Percentiles rank a stretch among this genome's conserved stretches.
phyloP scores from a whole-genome alignment of 2,329 filamentous ascomycete species.

The Lasiodiplodia gonubiensis region DNA sequence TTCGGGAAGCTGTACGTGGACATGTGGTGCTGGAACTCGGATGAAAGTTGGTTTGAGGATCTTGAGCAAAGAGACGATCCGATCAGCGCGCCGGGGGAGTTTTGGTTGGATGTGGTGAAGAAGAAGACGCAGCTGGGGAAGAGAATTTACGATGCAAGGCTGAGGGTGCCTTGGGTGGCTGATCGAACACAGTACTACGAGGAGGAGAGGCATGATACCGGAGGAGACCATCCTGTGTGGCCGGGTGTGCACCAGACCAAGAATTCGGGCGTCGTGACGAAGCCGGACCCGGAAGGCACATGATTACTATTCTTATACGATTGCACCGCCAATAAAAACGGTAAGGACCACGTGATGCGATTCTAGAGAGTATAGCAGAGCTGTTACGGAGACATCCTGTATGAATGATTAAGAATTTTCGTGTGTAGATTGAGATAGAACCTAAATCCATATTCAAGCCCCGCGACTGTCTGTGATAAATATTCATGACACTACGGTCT shows the following conservation, averaged over 20 bases:
- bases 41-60: constrained; percentile 15
- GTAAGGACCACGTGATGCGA: too few species aligned
- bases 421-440: too few species aligned
- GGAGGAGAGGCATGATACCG: background rate
- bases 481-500: too few species aligned
- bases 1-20: constrained; percentile 12
- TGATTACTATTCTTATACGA: background rate
- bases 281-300: background rate
- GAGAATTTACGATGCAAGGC: background rate
- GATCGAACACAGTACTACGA: background rate
- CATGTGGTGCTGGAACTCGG: constrained; percentile 1
- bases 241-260: background rate
- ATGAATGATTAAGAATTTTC: too few species aligned
- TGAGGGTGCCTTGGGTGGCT: background rate
- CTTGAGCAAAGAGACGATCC: background rate
- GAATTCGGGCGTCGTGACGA: background rate
- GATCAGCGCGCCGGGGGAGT: background rate
- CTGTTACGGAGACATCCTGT: too few species aligned
- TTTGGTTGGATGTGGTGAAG: constrained; percentile 6
- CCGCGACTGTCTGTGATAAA: too few species aligned
- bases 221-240: background rate
- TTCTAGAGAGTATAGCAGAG: too few species aligned
- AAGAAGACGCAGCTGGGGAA: background rate
- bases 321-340: too few species aligned
- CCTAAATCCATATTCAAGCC: too few species aligned